Base-by-base conservation (phyloP, 768 basidiomycete genomes). In the Termitomyces sp. region DNA sequence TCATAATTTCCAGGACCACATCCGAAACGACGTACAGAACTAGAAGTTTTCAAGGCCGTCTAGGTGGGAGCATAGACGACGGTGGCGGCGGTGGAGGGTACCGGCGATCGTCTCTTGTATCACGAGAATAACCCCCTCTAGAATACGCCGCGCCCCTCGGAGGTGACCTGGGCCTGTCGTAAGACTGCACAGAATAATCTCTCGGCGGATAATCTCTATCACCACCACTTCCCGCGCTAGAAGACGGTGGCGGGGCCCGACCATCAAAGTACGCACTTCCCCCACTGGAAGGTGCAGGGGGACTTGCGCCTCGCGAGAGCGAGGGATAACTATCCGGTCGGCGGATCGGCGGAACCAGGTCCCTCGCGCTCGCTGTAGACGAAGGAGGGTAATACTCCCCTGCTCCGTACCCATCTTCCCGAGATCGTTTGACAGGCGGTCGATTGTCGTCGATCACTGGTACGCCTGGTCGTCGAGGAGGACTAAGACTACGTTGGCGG, bases 401-500 rank as follows among this genome's bases (percentile, higher is more conserved):
- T 9, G 53, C 52, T 18, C 64, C 57, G 27, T 71, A 73, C 3
- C 41, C 58, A 29, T 81, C 79, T n/a, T 80, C 79, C 2, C 79
- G 70, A 1, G 68, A 39, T 33, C 80, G 69, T 52, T 81, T 81
- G 44, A 73, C 29, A 2, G 78, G 77, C 7, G 79, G 79, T 22
- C 79, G 70, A 22, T 67, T 22, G 41, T 77, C 79, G 22, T 76
- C 77, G 1, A 66, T 58, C 10, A 66, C 53, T 3, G 58, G 62
- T 13, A 64, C 68, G 0, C 66, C 35, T 12, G 48, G 62, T 13
- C 77, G 64, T 31, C 72, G 64, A 3, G 69, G 56, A 32, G 74
- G 74, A 63, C 76, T 81, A 4, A 76, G 71, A 54, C 79, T 81
- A 39, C 78, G 71, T 11, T 59, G 70, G n/a, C 80, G 72, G 20